phyloP scores from a whole-genome alignment of 2,329 filamentous ascomycete species.

The Venturia oleaginea region DNA sequence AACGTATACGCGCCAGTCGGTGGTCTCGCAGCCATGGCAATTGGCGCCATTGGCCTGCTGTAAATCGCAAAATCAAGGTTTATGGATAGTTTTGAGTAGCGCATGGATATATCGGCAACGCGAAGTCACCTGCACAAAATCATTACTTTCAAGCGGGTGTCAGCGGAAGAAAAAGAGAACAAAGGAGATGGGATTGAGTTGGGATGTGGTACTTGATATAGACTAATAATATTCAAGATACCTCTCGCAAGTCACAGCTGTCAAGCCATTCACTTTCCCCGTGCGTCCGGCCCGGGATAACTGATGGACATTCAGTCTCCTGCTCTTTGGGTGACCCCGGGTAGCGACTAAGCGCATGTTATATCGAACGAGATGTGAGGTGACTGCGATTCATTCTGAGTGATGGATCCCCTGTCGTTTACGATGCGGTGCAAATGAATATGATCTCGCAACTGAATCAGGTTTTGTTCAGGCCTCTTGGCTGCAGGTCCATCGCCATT shows the following conservation, averaged over 20 bases:
- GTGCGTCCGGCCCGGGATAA: neutral
- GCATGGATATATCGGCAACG: neutral
- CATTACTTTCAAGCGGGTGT: neutral
- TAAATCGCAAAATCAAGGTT: neutral
- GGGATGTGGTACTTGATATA: neutral
- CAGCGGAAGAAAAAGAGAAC: neutral
- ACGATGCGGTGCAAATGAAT: neutral
- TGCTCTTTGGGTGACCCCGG: neutral
- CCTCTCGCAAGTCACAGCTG: too few relatives aligned
- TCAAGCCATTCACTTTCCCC: neutral
- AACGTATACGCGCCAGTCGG: constrained; percentile 9
- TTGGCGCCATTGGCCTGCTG: constrained; percentile 7
- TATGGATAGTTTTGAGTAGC: neutral
- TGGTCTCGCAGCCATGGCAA: constrained; percentile 10
- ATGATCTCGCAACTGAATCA: neutral
- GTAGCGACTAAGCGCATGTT: neutral
- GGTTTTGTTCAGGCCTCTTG: neutral
- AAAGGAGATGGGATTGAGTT: neutral
- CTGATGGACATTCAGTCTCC: neutral
- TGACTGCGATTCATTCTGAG: too few relatives aligned
- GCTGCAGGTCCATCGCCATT: neutral
- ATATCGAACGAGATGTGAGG: neutral
- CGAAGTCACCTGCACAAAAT: neutral
- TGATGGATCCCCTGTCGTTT: neutral
- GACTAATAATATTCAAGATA: neutral